phyloP scores from a whole-genome alignment of 2,329 filamentous ascomycete genomes.

The Cytospora chrysosperma region DNA sequence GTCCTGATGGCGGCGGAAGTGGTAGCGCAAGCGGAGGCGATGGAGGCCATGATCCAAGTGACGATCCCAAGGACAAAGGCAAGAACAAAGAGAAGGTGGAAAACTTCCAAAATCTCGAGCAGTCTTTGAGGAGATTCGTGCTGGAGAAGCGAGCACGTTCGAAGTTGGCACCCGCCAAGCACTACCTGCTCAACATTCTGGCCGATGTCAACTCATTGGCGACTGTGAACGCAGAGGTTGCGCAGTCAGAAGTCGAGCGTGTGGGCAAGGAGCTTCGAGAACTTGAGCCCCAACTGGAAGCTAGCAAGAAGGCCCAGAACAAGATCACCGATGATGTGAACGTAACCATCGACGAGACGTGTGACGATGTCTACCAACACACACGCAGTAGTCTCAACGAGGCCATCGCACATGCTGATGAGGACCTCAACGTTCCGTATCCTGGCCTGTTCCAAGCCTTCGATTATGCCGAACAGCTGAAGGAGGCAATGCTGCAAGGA shows the following conservation, averaged over 20 bases:
- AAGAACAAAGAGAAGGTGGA: constrained; percentile 85
- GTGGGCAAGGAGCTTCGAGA: constrained; percentile 77
- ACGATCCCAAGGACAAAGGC: constrained; percentile 71
- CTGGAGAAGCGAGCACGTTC: constrained; percentile 93
- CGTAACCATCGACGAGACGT: constrained; percentile 78
- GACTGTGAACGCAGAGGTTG: constrained; percentile 82
- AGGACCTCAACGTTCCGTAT: constrained; percentile 81
- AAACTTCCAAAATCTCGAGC: constrained; percentile 88
- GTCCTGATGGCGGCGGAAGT: constrained; percentile 53
- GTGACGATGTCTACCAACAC: constrained; percentile 80
- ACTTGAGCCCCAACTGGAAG: constrained; percentile 81
- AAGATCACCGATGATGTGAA: constrained; percentile 83
- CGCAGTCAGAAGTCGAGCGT: constrained; percentile 78
- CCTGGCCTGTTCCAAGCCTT: constrained; percentile 83
- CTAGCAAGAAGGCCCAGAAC: constrained; percentile 74
- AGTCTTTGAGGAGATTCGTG: constrained; percentile 87
- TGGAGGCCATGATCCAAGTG: constrained; percentile 55
- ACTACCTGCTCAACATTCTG: constrained; percentile 90
- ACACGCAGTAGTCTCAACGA: constrained; percentile 72
- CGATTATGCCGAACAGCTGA: constrained; percentile 89
- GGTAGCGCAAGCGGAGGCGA: constrained; percentile 54
- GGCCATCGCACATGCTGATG: constrained; percentile 76
- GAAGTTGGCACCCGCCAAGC: constrained; percentile 92
- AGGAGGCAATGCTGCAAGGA: constrained; percentile 85
- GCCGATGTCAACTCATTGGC: constrained; percentile 83